Percentiles rank a stretch among this genome's conserved stretches.
phyloP scores from a whole-genome alignment of 768 basidiomycete genomes.

The Pisolithus tinctorius region DNA sequence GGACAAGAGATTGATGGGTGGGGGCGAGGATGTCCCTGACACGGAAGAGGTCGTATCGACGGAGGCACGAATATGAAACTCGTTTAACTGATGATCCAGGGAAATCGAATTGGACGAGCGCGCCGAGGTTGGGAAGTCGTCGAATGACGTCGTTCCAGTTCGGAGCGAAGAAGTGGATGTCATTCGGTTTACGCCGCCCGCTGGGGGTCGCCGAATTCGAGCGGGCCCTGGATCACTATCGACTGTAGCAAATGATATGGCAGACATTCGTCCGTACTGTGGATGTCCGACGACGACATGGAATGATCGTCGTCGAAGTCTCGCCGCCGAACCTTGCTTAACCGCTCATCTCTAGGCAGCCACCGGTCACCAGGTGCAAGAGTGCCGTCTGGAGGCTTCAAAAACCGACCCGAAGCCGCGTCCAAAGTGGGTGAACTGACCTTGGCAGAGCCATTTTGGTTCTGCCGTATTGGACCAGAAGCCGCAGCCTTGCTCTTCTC shows the following conservation, averaged over 20 bases:
- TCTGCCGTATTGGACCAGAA: constrained; percentile 60
- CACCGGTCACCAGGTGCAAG: constrained; percentile 41
- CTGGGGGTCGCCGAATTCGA: constrained; percentile 54
- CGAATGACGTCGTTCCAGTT: constrained; percentile 48
- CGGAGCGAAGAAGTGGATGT: constrained; percentile 70
- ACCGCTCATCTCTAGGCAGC: constrained; percentile 45
- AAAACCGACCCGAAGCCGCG: constrained; percentile 57
- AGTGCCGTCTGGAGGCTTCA: constrained; percentile 30
- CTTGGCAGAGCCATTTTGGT: constrained; percentile 36
- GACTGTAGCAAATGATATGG: constrained; percentile 75
- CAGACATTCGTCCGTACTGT: constrained; percentile 70
- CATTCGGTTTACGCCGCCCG: constrained; percentile 67
- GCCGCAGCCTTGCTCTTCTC: constrained; percentile 48
- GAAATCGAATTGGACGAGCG: constrained; percentile 79
- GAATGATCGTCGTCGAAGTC: constrained; percentile 90
- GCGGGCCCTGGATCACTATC: constrained; percentile 83
- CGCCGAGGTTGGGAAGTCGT: constrained; percentile 65
- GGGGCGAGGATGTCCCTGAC: constrained; percentile 65
- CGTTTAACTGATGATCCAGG: constrained; percentile 68
- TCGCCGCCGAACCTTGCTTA: constrained; percentile 71
- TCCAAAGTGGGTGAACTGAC: constrained; percentile 44
- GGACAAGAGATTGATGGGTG: constrained; percentile 68
- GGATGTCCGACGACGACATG: constrained; percentile 83
- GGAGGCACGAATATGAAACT: constrained; percentile 67
- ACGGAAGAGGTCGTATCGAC: constrained; percentile 52